These are phyloP conservation scores for Lanmaoa rubissima DNA, from an alignment of 768 basidiomycete species.

Conservation along the genomic window DNA sequence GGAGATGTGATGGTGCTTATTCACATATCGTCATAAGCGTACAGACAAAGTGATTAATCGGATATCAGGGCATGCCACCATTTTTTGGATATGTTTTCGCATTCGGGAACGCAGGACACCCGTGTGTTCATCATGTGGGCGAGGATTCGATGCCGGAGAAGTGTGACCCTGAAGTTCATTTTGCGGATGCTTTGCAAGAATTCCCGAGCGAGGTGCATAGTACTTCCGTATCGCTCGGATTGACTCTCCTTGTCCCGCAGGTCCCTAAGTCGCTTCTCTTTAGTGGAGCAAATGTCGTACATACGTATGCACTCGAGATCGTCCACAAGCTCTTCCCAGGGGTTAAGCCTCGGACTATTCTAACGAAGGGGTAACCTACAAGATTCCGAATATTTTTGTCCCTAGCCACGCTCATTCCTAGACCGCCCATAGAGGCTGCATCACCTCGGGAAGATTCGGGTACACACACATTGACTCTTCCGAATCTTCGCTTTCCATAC, in stretches of 20 bases:
- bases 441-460: slow-evolving; percentile 17
- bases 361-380: neutral
- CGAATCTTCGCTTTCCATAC: slow-evolving; percentile 8
- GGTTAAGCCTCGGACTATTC: neutral
- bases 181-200: neutral
- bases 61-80: neutral
- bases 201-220: slow-evolving; percentile 7
- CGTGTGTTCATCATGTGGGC: slow-evolving; percentile 2
- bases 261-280: neutral
- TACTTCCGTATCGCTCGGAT: slow-evolving; percentile 13
- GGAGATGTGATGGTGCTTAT: neutral
- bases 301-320: neutral
- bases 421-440: neutral
- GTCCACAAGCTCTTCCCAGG: neutral
- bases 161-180: slow-evolving; percentile 12
- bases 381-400: neutral
- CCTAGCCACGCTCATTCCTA: slow-evolving; percentile 1
- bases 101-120: neutral
- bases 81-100: slow-evolving; percentile 6
- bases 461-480: slow-evolving; percentile 3
- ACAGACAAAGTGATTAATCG: neutral
- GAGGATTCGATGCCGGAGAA: neutral
- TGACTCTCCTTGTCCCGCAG: slow-evolving; percentile 3
- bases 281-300: neutral
- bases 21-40: neutral